Conservation (phyloP, 2,329 filamentous ascomycete genomes). For the Fusarium redolens region DNA sequence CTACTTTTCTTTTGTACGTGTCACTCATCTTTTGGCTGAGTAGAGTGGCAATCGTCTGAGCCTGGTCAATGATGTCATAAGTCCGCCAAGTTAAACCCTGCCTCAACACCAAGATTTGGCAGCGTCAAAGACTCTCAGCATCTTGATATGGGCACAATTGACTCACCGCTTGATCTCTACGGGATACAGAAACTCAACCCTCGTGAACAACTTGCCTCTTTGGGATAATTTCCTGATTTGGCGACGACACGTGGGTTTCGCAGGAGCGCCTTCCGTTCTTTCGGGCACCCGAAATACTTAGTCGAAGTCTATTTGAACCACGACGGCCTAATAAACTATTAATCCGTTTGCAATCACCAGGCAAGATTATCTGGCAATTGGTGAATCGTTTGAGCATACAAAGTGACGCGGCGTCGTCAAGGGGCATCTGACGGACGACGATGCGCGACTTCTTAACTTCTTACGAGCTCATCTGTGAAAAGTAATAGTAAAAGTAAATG, state of each 20-base stretch:
- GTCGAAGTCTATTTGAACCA: background rate
- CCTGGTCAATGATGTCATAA: constrained; percentile 25
- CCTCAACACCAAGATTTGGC: constrained; percentile 25
- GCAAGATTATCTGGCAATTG: too few relatives aligned
- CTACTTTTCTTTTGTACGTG: constrained; percentile 11
- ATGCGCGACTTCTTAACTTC: background rate
- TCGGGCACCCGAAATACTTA: background rate
- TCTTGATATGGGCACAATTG: background rate
- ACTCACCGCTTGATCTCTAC: background rate
- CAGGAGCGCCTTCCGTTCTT: background rate
- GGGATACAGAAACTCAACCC: accelerated
- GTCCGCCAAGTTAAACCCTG: constrained; percentile 15
- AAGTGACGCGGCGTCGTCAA: background rate
- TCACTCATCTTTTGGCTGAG: constrained; percentile 3
- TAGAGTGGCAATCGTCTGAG: constrained; percentile 22
- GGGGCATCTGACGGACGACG: background rate
- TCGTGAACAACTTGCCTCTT: background rate
- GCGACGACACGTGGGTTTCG: background rate
- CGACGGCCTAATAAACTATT: accelerated
- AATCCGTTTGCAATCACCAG: too few relatives aligned
- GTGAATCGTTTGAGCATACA: background rate
- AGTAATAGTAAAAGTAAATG: background rate
- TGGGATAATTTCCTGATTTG: background rate
- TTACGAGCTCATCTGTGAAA: accelerated
- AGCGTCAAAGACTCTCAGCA: background rate